Evolutionary conservation across 2,329 filamentous ascomycete species (phyloP), one percentile per base, ranked within the genome.

Genomic region (Scopulariopsis brevicaulis): DNA sequence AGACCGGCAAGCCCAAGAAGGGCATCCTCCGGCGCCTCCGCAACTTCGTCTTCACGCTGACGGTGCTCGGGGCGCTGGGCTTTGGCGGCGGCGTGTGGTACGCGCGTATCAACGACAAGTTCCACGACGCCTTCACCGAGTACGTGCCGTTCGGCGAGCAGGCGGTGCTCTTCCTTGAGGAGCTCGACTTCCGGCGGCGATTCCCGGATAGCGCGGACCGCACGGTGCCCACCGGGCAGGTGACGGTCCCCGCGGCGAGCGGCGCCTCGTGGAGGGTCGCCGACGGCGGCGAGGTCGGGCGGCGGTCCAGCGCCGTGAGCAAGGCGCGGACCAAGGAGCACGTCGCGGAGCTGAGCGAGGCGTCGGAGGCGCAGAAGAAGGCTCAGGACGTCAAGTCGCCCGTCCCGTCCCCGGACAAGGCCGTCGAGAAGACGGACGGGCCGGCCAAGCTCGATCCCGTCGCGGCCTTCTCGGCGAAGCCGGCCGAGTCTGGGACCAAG

Each of bases 121-220:
- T 97, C 81, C 93, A 99, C 74, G 94, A 99, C 73, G 94, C 96
- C 78, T 99, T 99, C 75, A 97, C 92, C 66, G 92, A 96, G 74
- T 99, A 93, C 71, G 75, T 99, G 20, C 94, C 94, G 24, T 96
- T 89, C 64, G 94, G 92, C 66, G 94, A 99, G 74, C 90, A 96
- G 69, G 88, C 88, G 20, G 93, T 99, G 53, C 83, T 96, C 28
- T 97, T 96, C 75, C 86, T 99, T 56, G 94, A 99, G 74, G 94
- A 99, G 75, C 83, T 87, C 64, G 91, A 96, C 67, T 96, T 96
- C 77, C 84, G 87, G 69, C 91, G 87, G 73, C 85, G 89, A 59
- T 96, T 96, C 76, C 82, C 74, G 64, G 76, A 73, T 67, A 75
- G 72, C 63, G 59, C 71, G 46, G 65, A 66, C 53, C 71, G 71